A percentile compares a stretch with the other conserved stretches of the same genome.
phyloP scores from a whole-genome alignment of 148 eudicot genomes.

The Rhododendron molle region DNA sequence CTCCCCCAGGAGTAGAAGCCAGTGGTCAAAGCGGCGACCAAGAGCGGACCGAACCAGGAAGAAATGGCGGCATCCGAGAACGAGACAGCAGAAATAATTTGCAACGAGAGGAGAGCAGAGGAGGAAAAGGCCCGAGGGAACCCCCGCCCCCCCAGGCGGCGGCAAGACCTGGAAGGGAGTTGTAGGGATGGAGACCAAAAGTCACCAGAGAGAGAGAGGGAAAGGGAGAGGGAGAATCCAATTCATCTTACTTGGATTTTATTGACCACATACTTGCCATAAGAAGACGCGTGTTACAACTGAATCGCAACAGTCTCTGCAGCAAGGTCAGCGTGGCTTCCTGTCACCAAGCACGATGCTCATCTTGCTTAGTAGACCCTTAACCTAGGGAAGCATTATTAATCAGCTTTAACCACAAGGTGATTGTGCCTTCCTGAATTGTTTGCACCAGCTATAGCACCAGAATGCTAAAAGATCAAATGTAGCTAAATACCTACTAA shows the following conservation, averaged over 20 bases:
- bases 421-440: neutral
- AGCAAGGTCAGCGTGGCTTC: neutral
- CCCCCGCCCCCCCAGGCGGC: too few species aligned
- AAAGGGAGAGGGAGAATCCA: too few species aligned
- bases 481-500: neutral
- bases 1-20: too few species aligned
- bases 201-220: too few species aligned
- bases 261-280: neutral
- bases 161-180: too few species aligned
- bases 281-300: neutral
- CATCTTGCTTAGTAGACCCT: neutral
- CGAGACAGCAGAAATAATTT: too few species aligned
- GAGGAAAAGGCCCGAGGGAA: too few species aligned
- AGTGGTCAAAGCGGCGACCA: too few species aligned
- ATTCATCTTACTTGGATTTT: neutral
- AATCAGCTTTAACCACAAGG: neutral
- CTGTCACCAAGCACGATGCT: neutral
- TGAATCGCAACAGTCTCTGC: neutral
- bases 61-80: too few species aligned
- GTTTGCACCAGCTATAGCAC: neutral
- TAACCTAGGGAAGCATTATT: neutral
- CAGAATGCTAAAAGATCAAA: neutral
- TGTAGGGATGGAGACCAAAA: too few species aligned
- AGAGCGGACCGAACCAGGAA: too few species aligned
- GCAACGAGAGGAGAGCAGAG: too few species aligned